A percentile compares a stretch with the other conserved stretches of the same genome.
Conservation (phyloP, 495 filamentous ascomycete genomes). For the Thozetella sp. region DNA sequence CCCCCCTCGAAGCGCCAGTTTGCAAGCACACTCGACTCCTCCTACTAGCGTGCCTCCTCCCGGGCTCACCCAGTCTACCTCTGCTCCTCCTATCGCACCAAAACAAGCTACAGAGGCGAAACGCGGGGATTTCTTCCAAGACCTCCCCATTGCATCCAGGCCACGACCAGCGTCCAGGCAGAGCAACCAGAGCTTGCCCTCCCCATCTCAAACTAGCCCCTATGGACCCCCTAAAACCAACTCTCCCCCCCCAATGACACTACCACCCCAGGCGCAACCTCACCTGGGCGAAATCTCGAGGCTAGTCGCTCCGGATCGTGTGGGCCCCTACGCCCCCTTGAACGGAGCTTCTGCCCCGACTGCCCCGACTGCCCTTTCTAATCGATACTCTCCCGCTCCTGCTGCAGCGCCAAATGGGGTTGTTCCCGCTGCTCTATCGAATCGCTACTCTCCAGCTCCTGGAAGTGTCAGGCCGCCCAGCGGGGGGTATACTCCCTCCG, state of each 20-base stretch:
- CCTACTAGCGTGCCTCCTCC: constrained; percentile 30
- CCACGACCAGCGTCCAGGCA: constrained; percentile 52
- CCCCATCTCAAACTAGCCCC: constrained; percentile 37
- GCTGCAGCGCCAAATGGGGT: constrained; percentile 37
- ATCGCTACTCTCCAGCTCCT: constrained; percentile 57
- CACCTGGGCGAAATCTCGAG: constrained; percentile 25
- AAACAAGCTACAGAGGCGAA: constrained; percentile 31
- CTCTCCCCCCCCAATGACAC: constrained; percentile 26
- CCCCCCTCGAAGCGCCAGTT: constrained; percentile 66
- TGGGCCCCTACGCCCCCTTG: constrained; percentile 63
- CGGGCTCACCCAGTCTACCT: constrained; percentile 32
- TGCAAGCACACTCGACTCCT: constrained; percentile 41
- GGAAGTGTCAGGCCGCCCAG: constrained; percentile 33
- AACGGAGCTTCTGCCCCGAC: constrained; percentile 37
- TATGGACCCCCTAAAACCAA: constrained; percentile 25
- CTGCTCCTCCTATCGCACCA: constrained; percentile 18
- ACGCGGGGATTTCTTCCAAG: constrained; percentile 79
- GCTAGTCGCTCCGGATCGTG: constrained; percentile 56
- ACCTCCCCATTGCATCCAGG: constrained; percentile 70
- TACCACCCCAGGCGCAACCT: constrained; percentile 19
- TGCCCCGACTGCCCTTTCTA: constrained; percentile 40
- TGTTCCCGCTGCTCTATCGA: constrained; percentile 38
- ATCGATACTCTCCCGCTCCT: constrained; percentile 66
- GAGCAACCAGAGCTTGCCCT: constrained; percentile 27
- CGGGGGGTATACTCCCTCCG: constrained; percentile 39